Evolutionary conservation across 331 rosid species (phyloP).

Genomic region (Phaseolus coccineus): DNA sequence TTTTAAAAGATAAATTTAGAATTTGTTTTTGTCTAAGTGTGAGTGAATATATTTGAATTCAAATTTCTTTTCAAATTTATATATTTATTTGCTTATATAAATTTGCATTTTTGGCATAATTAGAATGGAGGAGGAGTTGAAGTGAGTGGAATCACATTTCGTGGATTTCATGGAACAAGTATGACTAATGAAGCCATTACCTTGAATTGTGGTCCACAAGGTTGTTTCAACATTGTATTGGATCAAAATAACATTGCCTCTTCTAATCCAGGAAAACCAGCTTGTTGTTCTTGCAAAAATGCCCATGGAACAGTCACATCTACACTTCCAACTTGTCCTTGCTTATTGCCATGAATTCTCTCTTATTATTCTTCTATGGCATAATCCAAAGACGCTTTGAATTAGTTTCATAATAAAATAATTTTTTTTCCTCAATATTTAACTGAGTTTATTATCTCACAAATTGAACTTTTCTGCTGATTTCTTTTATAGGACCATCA

Average conservation of each 20-base stretch:
- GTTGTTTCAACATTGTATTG: not conserved
- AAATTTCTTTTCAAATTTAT: no score
- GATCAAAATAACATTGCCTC: not conserved
- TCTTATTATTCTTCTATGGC: no score
- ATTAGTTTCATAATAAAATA: not conserved
- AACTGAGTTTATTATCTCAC: not conserved
- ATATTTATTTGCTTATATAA: no score
- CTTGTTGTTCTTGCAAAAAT: not conserved
- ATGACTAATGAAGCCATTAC: not conserved
- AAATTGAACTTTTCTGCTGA: not conserved
- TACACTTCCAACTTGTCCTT: not conserved
- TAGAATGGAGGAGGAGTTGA: no score
- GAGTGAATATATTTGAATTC: no score
- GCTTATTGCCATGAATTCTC: not conserved
- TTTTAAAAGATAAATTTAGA: no score
- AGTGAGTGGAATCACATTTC: conserved; percentile 50
- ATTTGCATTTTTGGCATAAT: not conserved
- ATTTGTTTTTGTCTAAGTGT: no score
- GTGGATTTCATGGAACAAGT: conserved; percentile 43
- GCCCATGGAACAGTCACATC: not conserved
- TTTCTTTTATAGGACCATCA: not conserved
- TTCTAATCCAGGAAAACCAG: not conserved
- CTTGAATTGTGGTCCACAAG: not conserved
- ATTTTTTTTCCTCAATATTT: not conserved
- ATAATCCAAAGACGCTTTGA: no score